These are phyloP conservation scores for Fusarium clavum DNA, from an alignment of 2,329 filamentous ascomycete species.

Conservation along the genomic window DNA sequence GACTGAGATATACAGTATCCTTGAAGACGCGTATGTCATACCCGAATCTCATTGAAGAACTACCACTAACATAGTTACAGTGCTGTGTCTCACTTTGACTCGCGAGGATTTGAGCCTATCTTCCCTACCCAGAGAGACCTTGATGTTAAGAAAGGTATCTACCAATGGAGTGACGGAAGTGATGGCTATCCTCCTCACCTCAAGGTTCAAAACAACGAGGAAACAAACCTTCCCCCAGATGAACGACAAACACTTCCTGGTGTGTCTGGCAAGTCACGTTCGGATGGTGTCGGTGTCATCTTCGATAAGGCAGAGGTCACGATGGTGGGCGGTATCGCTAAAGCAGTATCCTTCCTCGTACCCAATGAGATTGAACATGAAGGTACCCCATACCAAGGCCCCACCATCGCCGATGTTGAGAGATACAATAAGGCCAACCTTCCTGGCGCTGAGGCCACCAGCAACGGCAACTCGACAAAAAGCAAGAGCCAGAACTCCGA, in stretches of 20 bases:
- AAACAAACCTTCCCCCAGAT: neutral
- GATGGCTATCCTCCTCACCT: slow-evolving; percentile 28
- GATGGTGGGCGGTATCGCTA: neutral
- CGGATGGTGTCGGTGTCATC: slow-evolving; percentile 9
- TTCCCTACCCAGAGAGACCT: slow-evolving; percentile 19
- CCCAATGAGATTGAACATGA: neutral
- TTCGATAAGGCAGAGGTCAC: slow-evolving; percentile 3
- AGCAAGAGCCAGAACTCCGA: slow-evolving; percentile 7
- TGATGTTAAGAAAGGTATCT: neutral
- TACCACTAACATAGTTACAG: neutral
- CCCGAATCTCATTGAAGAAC: accelerated
- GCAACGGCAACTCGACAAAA: neutral
- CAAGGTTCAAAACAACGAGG: neutral
- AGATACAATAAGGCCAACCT: slow-evolving; percentile 6
- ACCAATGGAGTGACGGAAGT: slow-evolving; percentile 20
- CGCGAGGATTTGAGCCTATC: slow-evolving; percentile 14
- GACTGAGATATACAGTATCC: slow-evolving; percentile 27
- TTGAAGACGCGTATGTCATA: slow-evolving; percentile 19
- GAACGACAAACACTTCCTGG: neutral
- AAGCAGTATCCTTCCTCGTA: slow-evolving; percentile 11
- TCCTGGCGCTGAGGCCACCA: neutral
- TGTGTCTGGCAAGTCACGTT: neutral
- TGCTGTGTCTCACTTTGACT: slow-evolving; percentile 11
- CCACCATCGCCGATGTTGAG: slow-evolving; percentile 25
- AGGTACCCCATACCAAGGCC: slow-evolving; percentile 1